These are phyloP conservation scores for Phytophthora tubulina DNA, from an alignment of 352 stramenopile genomes.

Conservation along the genomic window DNA sequence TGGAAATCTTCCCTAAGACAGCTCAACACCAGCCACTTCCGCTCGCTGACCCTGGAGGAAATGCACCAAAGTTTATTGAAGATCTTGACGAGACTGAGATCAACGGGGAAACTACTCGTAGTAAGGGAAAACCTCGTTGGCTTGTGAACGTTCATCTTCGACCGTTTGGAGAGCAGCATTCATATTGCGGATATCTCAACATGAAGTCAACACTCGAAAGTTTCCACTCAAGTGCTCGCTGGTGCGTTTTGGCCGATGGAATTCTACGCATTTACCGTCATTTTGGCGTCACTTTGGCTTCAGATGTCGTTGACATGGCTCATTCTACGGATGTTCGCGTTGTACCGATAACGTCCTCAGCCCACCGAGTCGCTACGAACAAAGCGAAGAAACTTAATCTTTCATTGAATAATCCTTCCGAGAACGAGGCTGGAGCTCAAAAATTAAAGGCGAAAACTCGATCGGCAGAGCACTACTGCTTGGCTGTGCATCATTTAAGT, in stretches of 20 bases:
- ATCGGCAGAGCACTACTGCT: conserved; percentile 16
- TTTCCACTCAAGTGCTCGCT: conserved; percentile 69
- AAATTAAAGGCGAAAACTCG: conserved; percentile 1
- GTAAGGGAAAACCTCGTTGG: conserved; percentile 29
- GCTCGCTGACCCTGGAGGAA: conserved; percentile 44
- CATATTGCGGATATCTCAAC: conserved; percentile 74
- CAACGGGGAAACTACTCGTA: not conserved
- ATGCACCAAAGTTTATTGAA: conserved; percentile 17
- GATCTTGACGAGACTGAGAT: conserved; percentile 20
- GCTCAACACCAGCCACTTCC: conserved; percentile 61
- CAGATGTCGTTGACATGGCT: conserved; percentile 67
- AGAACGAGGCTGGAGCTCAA: not conserved
- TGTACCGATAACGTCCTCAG: conserved; percentile 16
- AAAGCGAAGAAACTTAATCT: conserved; percentile 6
- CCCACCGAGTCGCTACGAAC: conserved; percentile 6
- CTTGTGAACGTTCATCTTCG: conserved; percentile 54
- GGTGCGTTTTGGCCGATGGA: conserved; percentile 76
- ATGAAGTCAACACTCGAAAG: conserved; percentile 73
- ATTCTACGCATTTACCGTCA: conserved; percentile 77
- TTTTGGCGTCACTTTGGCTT: conserved; percentile 73
- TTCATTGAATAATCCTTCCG: not conserved
- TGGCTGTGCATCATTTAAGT: conserved; percentile 32
- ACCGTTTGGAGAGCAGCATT: conserved; percentile 58
- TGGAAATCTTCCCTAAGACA: conserved; percentile 71
- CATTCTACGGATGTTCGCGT: conserved; percentile 53